phyloP scores from a whole-genome alignment of 2,329 filamentous ascomycete species.

The Rachicladosporium sp. region DNA sequence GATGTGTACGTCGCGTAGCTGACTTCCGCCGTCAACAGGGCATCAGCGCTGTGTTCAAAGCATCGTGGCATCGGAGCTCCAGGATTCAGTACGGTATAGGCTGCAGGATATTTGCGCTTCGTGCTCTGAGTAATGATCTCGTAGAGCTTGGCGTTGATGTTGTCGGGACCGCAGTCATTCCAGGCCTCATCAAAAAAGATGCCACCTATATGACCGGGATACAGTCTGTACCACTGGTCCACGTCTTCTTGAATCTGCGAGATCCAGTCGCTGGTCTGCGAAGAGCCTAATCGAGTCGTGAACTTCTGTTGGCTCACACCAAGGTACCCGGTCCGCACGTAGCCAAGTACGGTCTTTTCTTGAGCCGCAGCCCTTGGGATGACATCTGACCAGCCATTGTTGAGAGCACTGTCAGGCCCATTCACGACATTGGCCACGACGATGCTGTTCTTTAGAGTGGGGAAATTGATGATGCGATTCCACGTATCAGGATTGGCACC shows the following conservation, averaged over 20 bases:
- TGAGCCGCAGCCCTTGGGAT: neutral
- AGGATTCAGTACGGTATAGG: neutral
- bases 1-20: neutral
- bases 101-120: neutral
- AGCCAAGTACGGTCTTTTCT: neutral
- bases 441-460: neutral
- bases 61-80: neutral
- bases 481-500: neutral
- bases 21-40: neutral
- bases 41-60: neutral
- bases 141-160: slow-evolving; percentile 17
- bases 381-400: neutral
- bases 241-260: slow-evolving; percentile 17
- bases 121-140: slow-evolving; percentile 10
- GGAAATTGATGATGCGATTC: neutral
- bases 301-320: slow-evolving; percentile 1
- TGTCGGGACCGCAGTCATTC: slow-evolving; percentile 18
- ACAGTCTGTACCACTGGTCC: slow-evolving; percentile 17
- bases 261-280: slow-evolving; percentile 12
- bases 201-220: slow-evolving; percentile 17
- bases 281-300: slow-evolving; percentile 12
- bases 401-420: neutral
- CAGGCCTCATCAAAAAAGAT: slow-evolving; percentile 26
- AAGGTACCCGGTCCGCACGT: slow-evolving; percentile 2
- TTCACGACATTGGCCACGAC: slow-evolving; percentile 1